Base-by-base conservation (phyloP, 306 rosid genomes). In the Cucumis melo region DNA sequence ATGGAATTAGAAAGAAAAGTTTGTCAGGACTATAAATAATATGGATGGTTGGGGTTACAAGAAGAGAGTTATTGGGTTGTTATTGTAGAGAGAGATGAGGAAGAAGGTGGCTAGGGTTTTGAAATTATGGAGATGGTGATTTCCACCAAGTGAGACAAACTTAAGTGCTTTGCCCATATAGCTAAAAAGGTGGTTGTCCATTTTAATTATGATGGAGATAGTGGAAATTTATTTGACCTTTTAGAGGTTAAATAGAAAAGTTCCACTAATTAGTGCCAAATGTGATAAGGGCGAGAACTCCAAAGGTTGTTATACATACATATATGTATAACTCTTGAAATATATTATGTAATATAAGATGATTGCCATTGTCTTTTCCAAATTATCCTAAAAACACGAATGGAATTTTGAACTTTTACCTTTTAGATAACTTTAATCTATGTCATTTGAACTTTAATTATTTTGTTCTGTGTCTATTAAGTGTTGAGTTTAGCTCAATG, bases 151-250 rank as follows among this genome's bases (percentile, higher is more conserved):
- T 57, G 79, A 51, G 81, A 80, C 82, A 82, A 83, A 36, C 57
- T 32, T 80, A 77, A 87, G 89, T 88, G 92, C 73, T 10, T 53
- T 77, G 44, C 72, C 90, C 87, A 87, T 44, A 39, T 21, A 21
- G 75, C 36, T 42, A 2, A 42, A 68, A 44, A 68, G 23, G 75
- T 68, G n/a, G 56, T 50, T 48, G 10, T 42, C 75, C 10, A 68
- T 42, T 68, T 42, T 68, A 46, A 46, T 44, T 23, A 21, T 68
- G 75, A 57, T 38, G 70, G 23, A 20, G 23, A 5, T 20, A 1
- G 7, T 20, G 15, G 51, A 23, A 58, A 24, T 42, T 61, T 42
- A 13, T 44, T 41, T 68, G 55, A 5, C 32, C 11, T 5, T 41
- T 42, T 68, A 11, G 74, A 41, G 39, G 56, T 41, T 20, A 76